Base-by-base conservation (phyloP, 2,329 filamentous ascomycete genomes). In the Graphilbum ipis-grandicollis region DNA sequence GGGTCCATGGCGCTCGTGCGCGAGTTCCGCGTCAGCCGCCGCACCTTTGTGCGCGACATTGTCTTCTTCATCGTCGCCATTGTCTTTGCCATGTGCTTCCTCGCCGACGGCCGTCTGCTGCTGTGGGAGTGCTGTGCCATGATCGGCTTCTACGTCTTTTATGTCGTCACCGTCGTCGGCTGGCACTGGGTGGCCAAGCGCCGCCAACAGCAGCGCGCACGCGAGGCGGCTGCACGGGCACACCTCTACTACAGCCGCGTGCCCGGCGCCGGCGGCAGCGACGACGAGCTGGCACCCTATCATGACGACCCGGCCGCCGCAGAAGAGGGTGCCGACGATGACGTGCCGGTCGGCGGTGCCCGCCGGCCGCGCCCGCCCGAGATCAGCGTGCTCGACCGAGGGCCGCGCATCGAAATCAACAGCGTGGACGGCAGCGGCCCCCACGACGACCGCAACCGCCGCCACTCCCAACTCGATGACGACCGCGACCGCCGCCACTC, bases 1-100 rank as follows among this genome's bases (percentile, higher is more conserved):
- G 90, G 90, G 14, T 93, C 85, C 39, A 98, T 98, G 90, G 90
- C 88, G 13, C 59, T 98, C 38, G 86, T 94, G n/a, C 71, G 83
- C 44, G 90, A 93, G 37, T 98, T 98, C 56, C 79, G 78, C 46
- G 90, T 98, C 36, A 81, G 83, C 37, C 78, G 76, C 48, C 82
- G 79, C 55, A 90, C 84, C 26, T 98, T 96, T 52, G 70, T 94
- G 18, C 71, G 90, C 45, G 90, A 98, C 51, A 79, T 96, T 10
- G 70, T 75, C 40, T 98, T 94, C 60, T 98, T 98, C 54, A 79
- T 92, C 39, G 65, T 83, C 12, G 82, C 90, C 1, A 79, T 90
- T 14, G 68, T 68, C 41, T 94, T 96, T 56, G 85, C 81, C 51
- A 81, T 94, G 69, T 61, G 78, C 3, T 88, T 96, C 48, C 58